These are phyloP conservation scores for Pleurotus salmoneostramineus DNA, from an alignment of 768 basidiomycete genomes.

Conservation along the genomic window DNA sequence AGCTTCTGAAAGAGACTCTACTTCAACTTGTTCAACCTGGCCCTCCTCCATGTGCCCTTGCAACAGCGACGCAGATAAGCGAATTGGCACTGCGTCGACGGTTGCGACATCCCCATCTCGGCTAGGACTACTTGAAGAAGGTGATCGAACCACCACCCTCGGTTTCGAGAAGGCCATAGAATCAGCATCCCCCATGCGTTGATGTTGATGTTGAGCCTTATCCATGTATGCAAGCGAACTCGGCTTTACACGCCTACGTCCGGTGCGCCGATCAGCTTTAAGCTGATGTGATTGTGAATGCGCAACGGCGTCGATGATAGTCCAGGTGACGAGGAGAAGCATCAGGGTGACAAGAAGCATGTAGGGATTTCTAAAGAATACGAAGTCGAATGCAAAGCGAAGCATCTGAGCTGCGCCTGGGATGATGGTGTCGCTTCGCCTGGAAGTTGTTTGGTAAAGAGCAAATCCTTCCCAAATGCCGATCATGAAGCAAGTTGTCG, in stretches of 20 bases:
- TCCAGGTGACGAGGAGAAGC: background rate
- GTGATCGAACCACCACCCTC: background rate
- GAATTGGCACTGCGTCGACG: background rate
- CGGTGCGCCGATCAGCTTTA: background rate
- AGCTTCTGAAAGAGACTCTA: too few relatives aligned
- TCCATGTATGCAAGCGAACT: background rate
- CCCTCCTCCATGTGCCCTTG: too few relatives aligned
- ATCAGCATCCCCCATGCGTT: too few relatives aligned
- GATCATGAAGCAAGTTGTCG: constrained; percentile 2
- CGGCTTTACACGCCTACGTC: background rate
- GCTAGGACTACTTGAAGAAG: background rate
- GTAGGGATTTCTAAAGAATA: background rate
- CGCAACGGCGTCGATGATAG: background rate
- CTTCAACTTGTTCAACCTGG: too few relatives aligned
- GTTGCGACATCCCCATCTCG: background rate
- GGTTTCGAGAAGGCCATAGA: background rate
- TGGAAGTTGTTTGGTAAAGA: background rate
- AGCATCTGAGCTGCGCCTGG: background rate
- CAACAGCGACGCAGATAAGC: background rate
- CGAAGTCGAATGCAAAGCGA: constrained; percentile 1
- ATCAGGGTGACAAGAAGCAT: background rate
- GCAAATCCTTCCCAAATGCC: constrained; percentile 7
- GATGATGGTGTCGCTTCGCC: background rate
- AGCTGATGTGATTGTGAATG: background rate
- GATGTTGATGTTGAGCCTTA: too few relatives aligned